Evolutionary conservation across 108 stramenopile genomes (phyloP).

Genomic region (Conticribra guillardii): DNA sequence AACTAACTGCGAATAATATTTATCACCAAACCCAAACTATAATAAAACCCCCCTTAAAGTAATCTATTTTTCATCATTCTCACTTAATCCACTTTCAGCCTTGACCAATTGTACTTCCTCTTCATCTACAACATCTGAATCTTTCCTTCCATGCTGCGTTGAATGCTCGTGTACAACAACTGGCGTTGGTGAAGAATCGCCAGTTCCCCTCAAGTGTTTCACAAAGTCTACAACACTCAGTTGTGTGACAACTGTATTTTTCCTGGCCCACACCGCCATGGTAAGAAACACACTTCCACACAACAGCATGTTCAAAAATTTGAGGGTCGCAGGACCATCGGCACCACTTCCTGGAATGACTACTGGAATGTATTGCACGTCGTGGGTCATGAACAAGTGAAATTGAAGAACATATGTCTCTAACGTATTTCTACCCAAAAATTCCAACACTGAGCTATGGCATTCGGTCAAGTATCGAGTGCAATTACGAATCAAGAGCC

Average conservation of each 20-base stretch:
- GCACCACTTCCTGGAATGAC: conserved; percentile 67
- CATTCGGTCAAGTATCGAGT: conserved; percentile 76
- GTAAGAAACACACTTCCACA: conserved; percentile 62
- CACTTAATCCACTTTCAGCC: conserved; percentile 31
- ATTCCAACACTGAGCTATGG: conserved; percentile 76
- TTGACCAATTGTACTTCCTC: conserved; percentile 43
- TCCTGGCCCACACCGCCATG: conserved; percentile 60
- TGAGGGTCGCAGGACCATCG: conserved; percentile 49
- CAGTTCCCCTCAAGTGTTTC: conserved; percentile 31
- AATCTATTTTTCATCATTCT: neutral
- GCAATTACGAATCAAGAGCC: conserved; percentile 90
- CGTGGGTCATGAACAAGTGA: conserved; percentile 88
- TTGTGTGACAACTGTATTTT: conserved; percentile 67
- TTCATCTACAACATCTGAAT: neutral
- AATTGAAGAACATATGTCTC: conserved; percentile 96
- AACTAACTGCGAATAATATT: no score
- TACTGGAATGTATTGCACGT: conserved; percentile 76
- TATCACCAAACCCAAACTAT: no score
- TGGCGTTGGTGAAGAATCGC: conserved; percentile 2
- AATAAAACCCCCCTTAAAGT: no score
- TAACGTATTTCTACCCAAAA: conserved; percentile 88
- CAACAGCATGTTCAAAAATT: conserved; percentile 64
- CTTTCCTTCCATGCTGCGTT: conserved; percentile 5
- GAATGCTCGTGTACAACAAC: conserved; percentile 11
- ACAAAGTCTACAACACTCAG: conserved; percentile 53